Conservation (phyloP, 176 grass and related monocot genomes). For the Zizania latifolia region DNA sequence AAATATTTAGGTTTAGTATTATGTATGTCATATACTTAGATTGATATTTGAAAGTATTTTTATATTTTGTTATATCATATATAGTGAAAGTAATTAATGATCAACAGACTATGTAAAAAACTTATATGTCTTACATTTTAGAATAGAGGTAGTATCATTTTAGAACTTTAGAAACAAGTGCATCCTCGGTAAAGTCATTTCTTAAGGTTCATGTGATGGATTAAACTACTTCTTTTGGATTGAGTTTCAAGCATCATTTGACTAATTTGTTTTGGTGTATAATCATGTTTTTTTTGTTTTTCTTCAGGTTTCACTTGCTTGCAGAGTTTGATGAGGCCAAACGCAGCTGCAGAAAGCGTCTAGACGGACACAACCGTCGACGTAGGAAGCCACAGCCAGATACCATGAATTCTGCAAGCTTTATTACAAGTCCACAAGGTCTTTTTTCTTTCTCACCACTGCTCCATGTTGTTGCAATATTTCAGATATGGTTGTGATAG, state of each 20-base stretch:
- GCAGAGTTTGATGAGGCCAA: slow-evolving; percentile 82
- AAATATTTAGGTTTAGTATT: too few relatives aligned
- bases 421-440: slow-evolving; percentile 79
- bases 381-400: slow-evolving; percentile 75
- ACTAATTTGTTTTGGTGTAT: neutral
- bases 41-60: too few relatives aligned
- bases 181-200: neutral
- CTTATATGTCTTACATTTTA: too few relatives aligned
- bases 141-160: too few relatives aligned
- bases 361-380: slow-evolving; percentile 89
- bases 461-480: neutral
- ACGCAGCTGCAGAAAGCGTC: slow-evolving; percentile 86
- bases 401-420: slow-evolving; percentile 46
- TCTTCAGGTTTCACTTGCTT: slow-evolving; percentile 76
- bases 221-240: neutral
- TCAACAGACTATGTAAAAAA: too few relatives aligned
- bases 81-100: too few relatives aligned
- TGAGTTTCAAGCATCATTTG: neutral
- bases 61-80: too few relatives aligned
- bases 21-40: too few relatives aligned
- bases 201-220: neutral
- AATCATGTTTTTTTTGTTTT: slow-evolving; percentile 7
- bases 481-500: neutral
- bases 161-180: neutral
- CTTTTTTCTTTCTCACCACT: neutral